Evolutionary conservation across 306 rosid genomes (phyloP), one percentile per base, ranked within the genome.

Genomic region (Quercus suber): DNA sequence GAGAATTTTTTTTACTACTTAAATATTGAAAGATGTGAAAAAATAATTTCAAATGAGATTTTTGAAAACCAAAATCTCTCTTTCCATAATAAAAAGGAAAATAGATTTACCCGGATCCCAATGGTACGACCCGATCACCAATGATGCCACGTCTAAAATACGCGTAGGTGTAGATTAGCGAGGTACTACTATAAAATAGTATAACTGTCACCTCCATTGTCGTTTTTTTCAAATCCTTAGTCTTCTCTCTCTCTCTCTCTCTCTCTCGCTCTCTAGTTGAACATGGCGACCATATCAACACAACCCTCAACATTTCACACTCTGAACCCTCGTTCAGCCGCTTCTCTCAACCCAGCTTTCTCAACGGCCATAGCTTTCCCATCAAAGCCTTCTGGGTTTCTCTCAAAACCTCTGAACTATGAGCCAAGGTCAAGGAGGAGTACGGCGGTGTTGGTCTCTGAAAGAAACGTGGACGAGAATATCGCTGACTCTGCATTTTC

Each of bases 231-330:
- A 7, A 4, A 4, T 2, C 74, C 1, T 1, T 12, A 41, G 12
- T 8, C 12, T 0, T 37, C 11, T 37, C 45, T 31, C 35, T 31
- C 33, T 37, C 10, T 15, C 14, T 15, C 14, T 33, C 35, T 31
- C 35, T 37, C 10, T 15, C 14, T 13, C 12, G 18, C 23, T 9
- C 6, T 30, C 17, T 5, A 74, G 45, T 41, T 41, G 45, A 41
- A 41, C n/a, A 91, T 91, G 96, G 91, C 93, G 13, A 76, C 85
- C 61, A 71, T 80, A 25, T 30, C 82, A 28, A 49, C 80, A n/a
- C 79, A 69, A 6, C 73, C 70, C 14, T 3, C 68, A 0, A 37
- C 85, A 43, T 9, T 79, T 73, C 78, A 45, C 68, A 11, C 82
- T 61, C 37, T 27, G 13, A 61, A 73, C 28, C 71, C 71, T 43